These are phyloP conservation scores for Paecilomyces dactylethromorphus DNA, from an alignment of 2,329 filamentous ascomycete genomes.

Conservation along the genomic window DNA sequence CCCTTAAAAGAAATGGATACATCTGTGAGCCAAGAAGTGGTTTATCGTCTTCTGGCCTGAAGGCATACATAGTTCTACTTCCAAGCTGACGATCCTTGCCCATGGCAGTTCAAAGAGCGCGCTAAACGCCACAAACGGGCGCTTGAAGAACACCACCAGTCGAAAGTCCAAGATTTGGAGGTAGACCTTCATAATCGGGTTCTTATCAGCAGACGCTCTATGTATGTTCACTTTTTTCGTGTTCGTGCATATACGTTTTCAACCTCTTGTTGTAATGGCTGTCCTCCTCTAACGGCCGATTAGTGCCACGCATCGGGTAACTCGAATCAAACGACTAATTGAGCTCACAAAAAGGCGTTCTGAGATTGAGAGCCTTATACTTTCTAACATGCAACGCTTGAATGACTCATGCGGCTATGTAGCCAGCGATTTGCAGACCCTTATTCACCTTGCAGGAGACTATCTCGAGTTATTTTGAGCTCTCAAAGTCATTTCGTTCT, in stretches of 20 bases:
- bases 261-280: not conserved
- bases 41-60: not conserved
- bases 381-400: conserved; percentile 5
- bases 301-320: conserved; percentile 7
- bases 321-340: conserved; percentile 7
- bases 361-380: conserved; percentile 11
- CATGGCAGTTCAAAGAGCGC: conserved; percentile 6
- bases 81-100: not conserved
- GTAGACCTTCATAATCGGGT: conserved; percentile 3
- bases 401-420: conserved; percentile 4
- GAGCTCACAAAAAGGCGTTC: conserved; percentile 9
- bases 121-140: conserved; percentile 7
- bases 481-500: not conserved
- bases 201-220: conserved; percentile 2
- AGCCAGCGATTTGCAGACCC: not conserved
- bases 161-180: conserved; percentile 7
- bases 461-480: not conserved
- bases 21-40: conserved; percentile 10
- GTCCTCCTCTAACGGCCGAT: not conserved
- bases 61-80: not conserved
- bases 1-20: conserved; percentile 8
- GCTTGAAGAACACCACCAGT: conserved; percentile 9
- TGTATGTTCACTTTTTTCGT: conserved; percentile 5
- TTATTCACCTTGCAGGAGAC: not conserved
- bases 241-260: not conserved